Evolutionary conservation across 768 basidiomycete species (phyloP), one percentile per base, ranked within the genome.

Genomic region (Sporobolomyces roseus): DNA sequence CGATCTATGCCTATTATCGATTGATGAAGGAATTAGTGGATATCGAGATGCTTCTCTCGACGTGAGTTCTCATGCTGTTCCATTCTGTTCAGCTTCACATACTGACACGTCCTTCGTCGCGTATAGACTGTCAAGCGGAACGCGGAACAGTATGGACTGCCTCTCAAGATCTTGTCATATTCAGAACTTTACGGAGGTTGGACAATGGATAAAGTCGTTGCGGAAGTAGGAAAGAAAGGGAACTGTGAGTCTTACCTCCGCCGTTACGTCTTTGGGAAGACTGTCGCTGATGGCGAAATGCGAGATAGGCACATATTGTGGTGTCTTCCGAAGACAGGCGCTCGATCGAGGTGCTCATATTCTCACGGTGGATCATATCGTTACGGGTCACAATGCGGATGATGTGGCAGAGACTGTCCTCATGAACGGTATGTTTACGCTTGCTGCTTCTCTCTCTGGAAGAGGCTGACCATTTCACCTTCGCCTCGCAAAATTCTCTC

Each of bases 311-410:
- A 99, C 96, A 0, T 99, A 97, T 80, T 99, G 96, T 75, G 96
- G 96, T 25, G 96, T 99, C 4, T 99, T 99, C 77, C 83, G 96
- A 63, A 84, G 96, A 51, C 96, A 98, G 78, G 96, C 96, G 1
- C 84, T 99, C 30, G 96, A 99, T 80, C 84, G 94, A 66, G 96
- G 96, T 2, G 96, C 94, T 5, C 85, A 88, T 5, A 84, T 87
- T 77, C 81, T 99, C 36, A 83, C 85, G 38, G 93, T 98, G 19
- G 92, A 97, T 72, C 96, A 99, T 77, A 96, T 99, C 66, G 93
- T 99, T 10, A 99, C 96, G 0, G 96, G 96, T 2, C 96, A 99
- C 79, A 99, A 99, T 76, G 96, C 96, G 50, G 96, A 99, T 77
- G 96, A 99, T 78, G 94, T 98, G 45, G 96, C 96, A 9, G 96